A percentile compares a stretch with the other conserved stretches of the same genome.
These are phyloP conservation scores for Sugiyamaella smithiae DNA, from an alignment of 805 yeast genomes.

Conservation along the genomic window DNA sequence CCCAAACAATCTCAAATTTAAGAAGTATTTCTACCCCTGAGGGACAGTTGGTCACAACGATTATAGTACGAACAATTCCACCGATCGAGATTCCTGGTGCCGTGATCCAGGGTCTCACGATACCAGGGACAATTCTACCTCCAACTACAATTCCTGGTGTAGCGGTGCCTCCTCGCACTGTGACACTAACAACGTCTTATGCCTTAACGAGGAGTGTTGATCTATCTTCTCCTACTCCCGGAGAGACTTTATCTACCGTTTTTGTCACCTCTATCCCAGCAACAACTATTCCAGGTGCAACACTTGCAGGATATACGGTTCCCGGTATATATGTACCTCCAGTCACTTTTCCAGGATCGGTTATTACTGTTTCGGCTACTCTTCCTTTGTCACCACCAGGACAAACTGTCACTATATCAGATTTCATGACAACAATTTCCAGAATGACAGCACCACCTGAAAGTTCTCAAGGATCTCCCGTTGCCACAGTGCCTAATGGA, in stretches of 20 bases:
- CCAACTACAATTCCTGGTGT: constrained; percentile 12
- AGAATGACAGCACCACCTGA: background rate
- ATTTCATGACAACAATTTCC: background rate
- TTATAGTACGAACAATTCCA: constrained; percentile 4
- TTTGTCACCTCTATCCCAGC: constrained; percentile 20
- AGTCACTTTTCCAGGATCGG: constrained; percentile 20
- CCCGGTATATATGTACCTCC: constrained; percentile 19
- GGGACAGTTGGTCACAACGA: constrained; percentile 3
- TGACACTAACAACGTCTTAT: background rate
- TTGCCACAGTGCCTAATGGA: background rate
- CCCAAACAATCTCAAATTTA: too few species aligned
- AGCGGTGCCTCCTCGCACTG: constrained; percentile 8
- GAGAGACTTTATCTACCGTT: constrained; percentile 6
- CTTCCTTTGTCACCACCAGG: constrained; percentile 2
- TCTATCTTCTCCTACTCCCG: background rate
- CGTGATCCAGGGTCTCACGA: constrained; percentile 4
- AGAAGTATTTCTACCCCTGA: too few species aligned
- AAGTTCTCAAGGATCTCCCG: background rate
- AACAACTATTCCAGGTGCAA: constrained; percentile 16
- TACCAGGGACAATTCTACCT: constrained; percentile 13
- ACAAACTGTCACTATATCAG: background rate
- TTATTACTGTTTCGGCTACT: constrained; percentile 19
- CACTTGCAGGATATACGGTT: constrained; percentile 15
- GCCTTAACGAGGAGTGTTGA: background rate
- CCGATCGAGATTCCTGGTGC: constrained; percentile 2